phyloP scores from a whole-genome alignment of 2,329 filamentous ascomycete genomes.

The Parafenestella ontariensis region DNA sequence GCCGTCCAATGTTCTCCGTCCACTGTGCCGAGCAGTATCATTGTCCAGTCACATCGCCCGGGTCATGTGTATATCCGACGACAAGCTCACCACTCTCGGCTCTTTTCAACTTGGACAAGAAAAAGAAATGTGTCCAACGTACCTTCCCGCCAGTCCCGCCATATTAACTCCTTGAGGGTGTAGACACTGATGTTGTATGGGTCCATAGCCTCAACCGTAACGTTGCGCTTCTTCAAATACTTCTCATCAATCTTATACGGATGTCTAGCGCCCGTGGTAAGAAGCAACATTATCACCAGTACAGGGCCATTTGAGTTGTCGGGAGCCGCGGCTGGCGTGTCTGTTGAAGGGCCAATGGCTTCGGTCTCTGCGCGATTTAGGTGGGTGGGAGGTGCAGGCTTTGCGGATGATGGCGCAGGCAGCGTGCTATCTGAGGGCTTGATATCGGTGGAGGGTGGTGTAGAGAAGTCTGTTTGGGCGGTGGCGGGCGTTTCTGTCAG shows the following conservation, averaged over 20 bases:
- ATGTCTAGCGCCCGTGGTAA: conserved; percentile 82
- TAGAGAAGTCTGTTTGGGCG: conserved; percentile 16
- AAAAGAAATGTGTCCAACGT: conserved; percentile 22
- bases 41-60: background rate
- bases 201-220: conserved; percentile 77
- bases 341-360: conserved; percentile 57
- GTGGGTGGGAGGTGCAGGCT: conserved; percentile 32
- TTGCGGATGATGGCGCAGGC: conserved; percentile 23
- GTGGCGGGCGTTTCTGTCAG: conserved; percentile 23
- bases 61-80: background rate
- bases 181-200: conserved; percentile 92
- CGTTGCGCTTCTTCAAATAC: conserved; percentile 81
- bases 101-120: background rate
- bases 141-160: conserved; percentile 88
- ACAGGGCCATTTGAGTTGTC: conserved; percentile 50
- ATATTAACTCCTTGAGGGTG: conserved; percentile 90
- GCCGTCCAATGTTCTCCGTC: conserved; percentile 10
- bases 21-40: background rate
- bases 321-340: conserved; percentile 50
- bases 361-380: conserved; percentile 52
- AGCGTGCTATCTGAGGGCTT: conserved; percentile 17
- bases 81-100: background rate
- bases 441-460: conserved; percentile 18
- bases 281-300: conserved; percentile 80
- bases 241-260: conserved; percentile 89